phyloP scores from a whole-genome alignment of 2,329 filamentous ascomycete genomes.

The Exophiala calicioides region DNA sequence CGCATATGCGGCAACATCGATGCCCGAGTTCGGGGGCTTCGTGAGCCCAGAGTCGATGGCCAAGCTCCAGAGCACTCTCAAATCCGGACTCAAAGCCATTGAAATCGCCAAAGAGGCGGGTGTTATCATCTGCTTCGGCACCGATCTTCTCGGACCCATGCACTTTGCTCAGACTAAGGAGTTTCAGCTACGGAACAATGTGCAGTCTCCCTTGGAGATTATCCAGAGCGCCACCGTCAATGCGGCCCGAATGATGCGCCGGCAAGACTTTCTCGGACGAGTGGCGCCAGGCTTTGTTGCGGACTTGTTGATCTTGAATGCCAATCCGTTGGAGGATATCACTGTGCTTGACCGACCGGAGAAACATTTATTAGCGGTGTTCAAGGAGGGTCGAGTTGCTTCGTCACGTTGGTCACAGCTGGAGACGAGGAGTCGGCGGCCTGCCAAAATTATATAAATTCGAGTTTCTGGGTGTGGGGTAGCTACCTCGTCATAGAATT shows the following conservation, averaged over 20 bases:
- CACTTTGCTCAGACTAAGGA: slow-evolving; percentile 52
- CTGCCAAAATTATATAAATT: slow-evolving; percentile 9
- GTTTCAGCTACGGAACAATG: slow-evolving; percentile 49
- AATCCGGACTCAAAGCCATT: slow-evolving; percentile 49
- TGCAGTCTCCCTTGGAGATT: slow-evolving; percentile 47
- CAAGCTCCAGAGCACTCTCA: slow-evolving; percentile 57
- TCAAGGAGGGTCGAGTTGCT: slow-evolving; percentile 57
- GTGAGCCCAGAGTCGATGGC: slow-evolving; percentile 45
- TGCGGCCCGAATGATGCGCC: slow-evolving; percentile 52
- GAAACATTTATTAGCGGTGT: slow-evolving; percentile 49
- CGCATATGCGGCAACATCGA: slow-evolving; percentile 43
- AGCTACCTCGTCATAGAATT: neutral
- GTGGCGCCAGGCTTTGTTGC: slow-evolving; percentile 54
- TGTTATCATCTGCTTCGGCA: slow-evolving; percentile 59
- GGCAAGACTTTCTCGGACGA: slow-evolving; percentile 52
- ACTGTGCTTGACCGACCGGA: slow-evolving; percentile 52
- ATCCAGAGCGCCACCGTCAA: slow-evolving; percentile 56
- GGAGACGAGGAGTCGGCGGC: slow-evolving; percentile 12
- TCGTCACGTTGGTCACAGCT: slow-evolving; percentile 21
- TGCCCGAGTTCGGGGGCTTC: slow-evolving; percentile 41
- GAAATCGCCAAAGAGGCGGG: slow-evolving; percentile 54
- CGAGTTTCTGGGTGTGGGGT: neutral
- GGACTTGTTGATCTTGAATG: slow-evolving; percentile 55
- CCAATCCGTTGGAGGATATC: slow-evolving; percentile 59
- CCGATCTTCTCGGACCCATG: slow-evolving; percentile 56